Conservation (phyloP, 2,329 filamentous ascomycete species). For the Claviceps humidiphila region DNA sequence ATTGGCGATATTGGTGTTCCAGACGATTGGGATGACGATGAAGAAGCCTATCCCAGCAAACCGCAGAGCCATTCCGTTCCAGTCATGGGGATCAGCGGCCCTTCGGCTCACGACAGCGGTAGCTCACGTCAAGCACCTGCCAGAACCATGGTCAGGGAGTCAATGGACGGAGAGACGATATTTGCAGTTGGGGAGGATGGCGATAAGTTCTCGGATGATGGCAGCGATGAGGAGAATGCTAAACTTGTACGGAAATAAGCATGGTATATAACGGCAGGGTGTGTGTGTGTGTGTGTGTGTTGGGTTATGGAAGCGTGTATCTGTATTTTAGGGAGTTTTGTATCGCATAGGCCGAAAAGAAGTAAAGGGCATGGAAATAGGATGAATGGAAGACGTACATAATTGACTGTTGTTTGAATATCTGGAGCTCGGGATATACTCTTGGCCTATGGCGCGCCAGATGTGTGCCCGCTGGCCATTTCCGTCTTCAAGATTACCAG, state of each 20-base stretch:
- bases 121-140: conserved; percentile 10
- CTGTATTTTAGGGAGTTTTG: neutral
- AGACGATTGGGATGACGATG: conserved; percentile 43
- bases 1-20: conserved; percentile 80
- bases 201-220: conserved; percentile 72
- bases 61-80: conserved; percentile 12
- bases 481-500: conserved; percentile 31
- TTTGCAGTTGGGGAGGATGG: conserved; percentile 82
- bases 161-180: conserved; percentile 78
- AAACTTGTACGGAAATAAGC: conserved; percentile 29
- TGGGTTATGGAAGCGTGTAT: neutral
- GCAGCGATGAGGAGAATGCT: conserved; percentile 37
- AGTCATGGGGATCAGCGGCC: conserved; percentile 13
- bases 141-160: conserved; percentile 35
- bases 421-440: conserved; percentile 27
- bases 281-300: neutral
- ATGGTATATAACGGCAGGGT: conserved; percentile 1
- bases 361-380: neutral
- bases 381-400: too few species aligned
- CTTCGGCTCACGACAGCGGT: conserved; percentile 11
- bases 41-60: conserved; percentile 39
- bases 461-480: conserved; percentile 37
- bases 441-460: conserved; percentile 37
- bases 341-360: neutral
- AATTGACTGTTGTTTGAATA: too few species aligned